Evolutionary conservation across 108 stramenopile species (phyloP).

Genomic region (Skeletonema menzelii): DNA sequence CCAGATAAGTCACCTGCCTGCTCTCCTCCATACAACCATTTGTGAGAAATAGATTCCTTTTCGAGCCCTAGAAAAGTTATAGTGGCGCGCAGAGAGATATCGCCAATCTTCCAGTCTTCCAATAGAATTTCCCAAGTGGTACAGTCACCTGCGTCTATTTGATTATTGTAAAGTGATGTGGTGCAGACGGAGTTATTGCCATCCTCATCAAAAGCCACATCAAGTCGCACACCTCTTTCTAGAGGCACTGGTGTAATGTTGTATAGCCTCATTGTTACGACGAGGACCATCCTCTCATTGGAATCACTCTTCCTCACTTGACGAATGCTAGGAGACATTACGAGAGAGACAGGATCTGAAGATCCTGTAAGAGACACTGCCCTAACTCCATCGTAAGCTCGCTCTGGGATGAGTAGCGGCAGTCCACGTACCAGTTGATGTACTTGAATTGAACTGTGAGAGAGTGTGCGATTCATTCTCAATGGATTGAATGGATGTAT

Average conservation of each 20-base stretch:
- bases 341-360: slow-evolving; percentile 39
- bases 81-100: slow-evolving; percentile 45
- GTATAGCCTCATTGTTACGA: slow-evolving; percentile 47
- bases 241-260: slow-evolving; percentile 52
- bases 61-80: slow-evolving; percentile 67
- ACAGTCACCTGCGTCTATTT: slow-evolving; percentile 68
- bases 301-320: slow-evolving; percentile 26
- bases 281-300: slow-evolving; percentile 31
- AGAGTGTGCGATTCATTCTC: slow-evolving; percentile 26
- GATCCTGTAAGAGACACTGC: slow-evolving; percentile 33
- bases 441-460: slow-evolving; percentile 32
- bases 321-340: slow-evolving; percentile 24
- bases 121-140: slow-evolving; percentile 67
- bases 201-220: slow-evolving; percentile 26
- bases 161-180: slow-evolving; percentile 49
- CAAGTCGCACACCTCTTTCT: slow-evolving; percentile 43
- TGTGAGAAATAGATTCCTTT: slow-evolving; percentile 48
- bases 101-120: slow-evolving; percentile 46
- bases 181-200: slow-evolving; percentile 35
- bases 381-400: slow-evolving; percentile 5
- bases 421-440: slow-evolving; percentile 30
- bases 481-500: slow-evolving; percentile 31
- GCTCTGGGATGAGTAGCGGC: slow-evolving; percentile 28
- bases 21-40: slow-evolving; percentile 48
- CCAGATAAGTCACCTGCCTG: slow-evolving; percentile 21